Evolutionary conservation across 1,284 basidiomycete species (phyloP).

Genomic region (Tilletia setariae): DNA sequence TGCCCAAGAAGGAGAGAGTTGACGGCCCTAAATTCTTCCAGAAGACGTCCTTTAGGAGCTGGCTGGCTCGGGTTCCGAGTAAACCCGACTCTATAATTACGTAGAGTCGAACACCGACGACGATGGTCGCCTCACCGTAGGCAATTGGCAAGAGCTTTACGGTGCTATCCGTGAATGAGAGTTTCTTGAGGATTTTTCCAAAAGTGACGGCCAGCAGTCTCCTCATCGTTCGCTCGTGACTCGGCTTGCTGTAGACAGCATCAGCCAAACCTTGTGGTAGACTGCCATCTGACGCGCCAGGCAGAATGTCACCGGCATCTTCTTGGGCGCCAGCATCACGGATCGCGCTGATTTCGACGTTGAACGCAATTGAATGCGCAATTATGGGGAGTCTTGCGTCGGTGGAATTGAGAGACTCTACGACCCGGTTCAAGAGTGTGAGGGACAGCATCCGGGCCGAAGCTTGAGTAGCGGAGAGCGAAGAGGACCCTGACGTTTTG

Average conservation of each 20-base stretch:
- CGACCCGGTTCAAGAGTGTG: neutral
- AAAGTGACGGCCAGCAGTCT: neutral
- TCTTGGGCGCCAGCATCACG: neutral
- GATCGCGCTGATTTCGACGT: neutral
- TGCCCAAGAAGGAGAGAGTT: slow-evolving; percentile 74
- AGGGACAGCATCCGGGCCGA: slow-evolving; percentile 2
- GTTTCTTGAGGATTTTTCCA: neutral
- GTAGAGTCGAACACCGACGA: neutral
- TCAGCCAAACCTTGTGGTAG: neutral
- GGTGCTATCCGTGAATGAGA: neutral
- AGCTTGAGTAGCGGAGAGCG: neutral
- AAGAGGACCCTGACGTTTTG: neutral
- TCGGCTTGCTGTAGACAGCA: slow-evolving; percentile 10
- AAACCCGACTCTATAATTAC: neutral
- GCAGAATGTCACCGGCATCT: neutral
- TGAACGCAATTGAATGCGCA: slow-evolving; percentile 1
- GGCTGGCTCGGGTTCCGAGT: neutral
- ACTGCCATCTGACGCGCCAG: no score
- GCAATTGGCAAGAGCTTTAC: slow-evolving; percentile 2
- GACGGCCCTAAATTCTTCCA: slow-evolving; percentile 70
- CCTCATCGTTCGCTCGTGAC: slow-evolving; percentile 2
- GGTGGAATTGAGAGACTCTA: neutral
- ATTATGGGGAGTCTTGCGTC: neutral
- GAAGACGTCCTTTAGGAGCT: slow-evolving; percentile 54
- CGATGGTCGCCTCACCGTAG: neutral